phyloP scores from a whole-genome alignment of 352 stramenopile species.

The Detonula confervacea region DNA sequence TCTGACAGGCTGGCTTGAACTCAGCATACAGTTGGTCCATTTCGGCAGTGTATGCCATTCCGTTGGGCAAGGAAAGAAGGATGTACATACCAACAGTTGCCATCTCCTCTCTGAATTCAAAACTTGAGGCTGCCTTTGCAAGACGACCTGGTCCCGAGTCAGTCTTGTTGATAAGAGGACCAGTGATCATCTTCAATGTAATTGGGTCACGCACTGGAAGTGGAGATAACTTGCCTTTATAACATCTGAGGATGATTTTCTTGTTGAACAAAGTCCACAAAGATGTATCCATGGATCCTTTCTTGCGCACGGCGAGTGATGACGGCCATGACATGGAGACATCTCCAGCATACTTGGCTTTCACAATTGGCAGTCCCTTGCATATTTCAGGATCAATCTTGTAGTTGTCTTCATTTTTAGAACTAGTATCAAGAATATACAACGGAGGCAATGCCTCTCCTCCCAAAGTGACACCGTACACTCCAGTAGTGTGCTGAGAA shows the following conservation, averaged over 20 bases:
- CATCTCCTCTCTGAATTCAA: conserved; percentile 8
- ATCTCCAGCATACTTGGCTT: not conserved
- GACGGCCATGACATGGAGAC: not conserved
- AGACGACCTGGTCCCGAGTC: conserved; percentile 21
- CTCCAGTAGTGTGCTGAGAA: conserved; percentile 11
- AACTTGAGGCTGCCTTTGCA: conserved; percentile 1
- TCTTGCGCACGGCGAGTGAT: not conserved
- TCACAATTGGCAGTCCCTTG: not conserved
- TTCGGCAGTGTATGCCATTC: conserved; percentile 11
- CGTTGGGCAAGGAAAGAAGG: conserved; percentile 17
- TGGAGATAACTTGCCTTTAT: not conserved
- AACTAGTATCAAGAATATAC: conserved; percentile 7
- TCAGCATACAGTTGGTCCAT: conserved; percentile 6
- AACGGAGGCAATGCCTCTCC: conserved; percentile 10
- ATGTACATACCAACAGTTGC: conserved; percentile 11
- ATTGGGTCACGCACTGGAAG: not conserved
- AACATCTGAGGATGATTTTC: not conserved
- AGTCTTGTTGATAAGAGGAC: conserved; percentile 22
- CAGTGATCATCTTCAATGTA: conserved; percentile 1
- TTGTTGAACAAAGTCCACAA: not conserved
- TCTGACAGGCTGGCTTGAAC: conserved; percentile 7
- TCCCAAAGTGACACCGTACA: conserved; percentile 6
- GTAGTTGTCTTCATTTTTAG: conserved; percentile 14
- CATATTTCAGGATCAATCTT: conserved; percentile 10
- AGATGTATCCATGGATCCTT: conserved; percentile 16